phyloP scores from a whole-genome alignment of 2,329 filamentous ascomycete genomes.

The Ophiostoma piceae region DNA sequence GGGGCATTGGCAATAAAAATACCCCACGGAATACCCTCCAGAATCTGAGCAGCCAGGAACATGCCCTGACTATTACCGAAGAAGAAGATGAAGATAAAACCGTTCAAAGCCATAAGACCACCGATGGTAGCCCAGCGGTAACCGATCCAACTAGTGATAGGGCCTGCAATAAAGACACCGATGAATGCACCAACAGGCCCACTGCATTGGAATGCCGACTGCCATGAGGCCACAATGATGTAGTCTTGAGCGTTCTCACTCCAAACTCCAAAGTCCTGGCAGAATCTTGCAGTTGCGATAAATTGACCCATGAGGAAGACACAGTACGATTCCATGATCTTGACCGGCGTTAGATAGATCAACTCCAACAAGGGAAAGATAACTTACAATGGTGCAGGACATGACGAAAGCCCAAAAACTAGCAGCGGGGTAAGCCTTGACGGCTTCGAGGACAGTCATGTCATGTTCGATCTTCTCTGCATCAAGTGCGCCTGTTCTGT shows the following conservation, averaged over 20 bases:
- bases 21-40: constrained; percentile 61
- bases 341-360: constrained; percentile 21
- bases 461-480: constrained; percentile 45
- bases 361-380: neutral
- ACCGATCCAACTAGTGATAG: constrained; percentile 53
- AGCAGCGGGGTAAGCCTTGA: constrained; percentile 36
- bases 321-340: constrained; percentile 57
- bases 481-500: constrained; percentile 46
- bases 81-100: constrained; percentile 51
- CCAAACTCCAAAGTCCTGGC: constrained; percentile 42
- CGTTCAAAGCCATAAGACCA: constrained; percentile 53
- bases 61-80: constrained; percentile 42
- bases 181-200: constrained; percentile 56
- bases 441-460: constrained; percentile 36
- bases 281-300: constrained; percentile 47
- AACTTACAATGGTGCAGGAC: constrained; percentile 40
- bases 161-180: constrained; percentile 55
- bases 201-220: constrained; percentile 51
- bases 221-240: constrained; percentile 51
- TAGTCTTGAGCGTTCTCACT: constrained; percentile 28
- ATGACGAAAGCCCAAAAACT: constrained; percentile 39
- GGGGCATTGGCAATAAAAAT: constrained; percentile 62
- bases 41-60: constrained; percentile 50
- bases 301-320: constrained; percentile 59
- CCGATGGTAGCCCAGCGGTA: constrained; percentile 56